Conservation (phyloP, 78 protist genomes). For the Monosiga brevicollis region DNA sequence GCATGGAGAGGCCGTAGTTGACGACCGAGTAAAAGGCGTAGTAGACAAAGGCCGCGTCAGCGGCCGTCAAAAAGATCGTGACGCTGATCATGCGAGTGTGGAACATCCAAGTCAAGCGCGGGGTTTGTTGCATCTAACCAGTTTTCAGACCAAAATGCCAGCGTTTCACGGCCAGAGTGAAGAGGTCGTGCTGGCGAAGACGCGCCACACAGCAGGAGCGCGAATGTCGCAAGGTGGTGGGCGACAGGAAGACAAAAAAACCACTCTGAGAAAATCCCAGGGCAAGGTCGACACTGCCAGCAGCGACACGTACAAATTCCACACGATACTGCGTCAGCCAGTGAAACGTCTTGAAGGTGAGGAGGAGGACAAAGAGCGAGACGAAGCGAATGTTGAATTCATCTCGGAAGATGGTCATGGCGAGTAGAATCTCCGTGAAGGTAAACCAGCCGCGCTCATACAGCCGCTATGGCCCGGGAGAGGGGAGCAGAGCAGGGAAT, state of each 20-base stretch:
- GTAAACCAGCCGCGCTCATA: constrained; percentile 57
- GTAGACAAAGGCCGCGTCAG: constrained; percentile 30
- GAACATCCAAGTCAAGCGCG: constrained; percentile 19
- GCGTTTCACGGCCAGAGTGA: background rate
- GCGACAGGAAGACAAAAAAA: background rate
- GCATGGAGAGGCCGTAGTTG: constrained; percentile 46
- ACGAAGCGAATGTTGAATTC: constrained; percentile 61
- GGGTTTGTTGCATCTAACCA: constrained; percentile 57
- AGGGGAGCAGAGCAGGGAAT: background rate
- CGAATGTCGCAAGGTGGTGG: background rate
- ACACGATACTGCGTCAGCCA: constrained; percentile 75
- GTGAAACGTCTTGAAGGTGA: constrained; percentile 68
- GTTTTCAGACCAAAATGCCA: background rate
- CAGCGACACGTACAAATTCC: constrained; percentile 48
- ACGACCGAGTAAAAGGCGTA: constrained; percentile 13
- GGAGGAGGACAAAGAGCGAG: constrained; percentile 40
- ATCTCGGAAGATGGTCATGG: constrained; percentile 78
- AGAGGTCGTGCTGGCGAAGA: background rate
- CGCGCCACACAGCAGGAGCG: background rate
- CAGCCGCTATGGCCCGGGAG: background rate
- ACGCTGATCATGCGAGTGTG: constrained; percentile 39
- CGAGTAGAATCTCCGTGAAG: constrained; percentile 77
- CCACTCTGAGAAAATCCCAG: no score
- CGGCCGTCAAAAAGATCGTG: constrained; percentile 4
- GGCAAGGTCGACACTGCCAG: no score